Conservation (phyloP, 305 asterid species). For the Solanum hybrid region DNA sequence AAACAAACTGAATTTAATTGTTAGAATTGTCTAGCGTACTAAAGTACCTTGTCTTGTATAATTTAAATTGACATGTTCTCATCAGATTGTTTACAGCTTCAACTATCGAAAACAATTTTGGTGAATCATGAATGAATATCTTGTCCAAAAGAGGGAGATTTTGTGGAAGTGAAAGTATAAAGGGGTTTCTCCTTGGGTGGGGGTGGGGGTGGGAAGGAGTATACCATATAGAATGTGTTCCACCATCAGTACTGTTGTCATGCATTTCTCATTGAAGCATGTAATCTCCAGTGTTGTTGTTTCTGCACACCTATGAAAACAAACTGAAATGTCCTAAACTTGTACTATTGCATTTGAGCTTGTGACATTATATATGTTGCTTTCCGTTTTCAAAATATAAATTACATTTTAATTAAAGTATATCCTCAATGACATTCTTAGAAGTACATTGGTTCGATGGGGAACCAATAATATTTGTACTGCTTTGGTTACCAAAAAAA, state of each 20-base stretch:
- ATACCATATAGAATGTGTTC: neutral
- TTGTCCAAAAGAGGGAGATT: neutral
- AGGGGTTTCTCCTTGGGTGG: neutral
- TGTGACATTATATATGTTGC: neutral
- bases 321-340: neutral
- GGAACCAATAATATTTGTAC: neutral
- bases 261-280: neutral
- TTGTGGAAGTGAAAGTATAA: neutral
- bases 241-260: neutral
- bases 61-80: neutral
- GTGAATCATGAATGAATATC: neutral
- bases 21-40: neutral
- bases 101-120: no score
- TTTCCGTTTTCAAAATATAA: neutral
- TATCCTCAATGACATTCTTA: neutral
- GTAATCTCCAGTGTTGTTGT: neutral
- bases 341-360: neutral
- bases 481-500: neutral
- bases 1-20: neutral
- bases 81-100: neutral
- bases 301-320: neutral
- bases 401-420: neutral
- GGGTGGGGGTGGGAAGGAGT: neutral
- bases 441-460: neutral
- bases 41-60: neutral